Percentiles rank a stretch among this genome's conserved stretches.
Conservation (phyloP, 768 basidiomycete genomes). For the Amylocystis lapponica region DNA sequence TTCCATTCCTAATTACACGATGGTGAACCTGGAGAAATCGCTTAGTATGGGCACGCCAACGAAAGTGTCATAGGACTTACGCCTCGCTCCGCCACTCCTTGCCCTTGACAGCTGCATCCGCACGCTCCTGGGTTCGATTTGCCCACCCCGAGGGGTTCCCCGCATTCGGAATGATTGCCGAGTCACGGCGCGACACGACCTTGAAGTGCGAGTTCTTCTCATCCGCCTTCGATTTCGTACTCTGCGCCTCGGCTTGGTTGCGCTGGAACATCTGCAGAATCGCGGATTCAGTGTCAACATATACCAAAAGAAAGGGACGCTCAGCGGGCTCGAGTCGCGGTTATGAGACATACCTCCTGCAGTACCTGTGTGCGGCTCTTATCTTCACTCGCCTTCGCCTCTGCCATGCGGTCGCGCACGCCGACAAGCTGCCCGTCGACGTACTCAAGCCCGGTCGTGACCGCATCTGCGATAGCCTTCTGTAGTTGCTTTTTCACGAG, state of each 20-base stretch:
- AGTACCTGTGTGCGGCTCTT: constrained; percentile 45
- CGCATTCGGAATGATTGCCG: constrained; percentile 49
- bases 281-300: neutral
- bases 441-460: constrained; percentile 79
- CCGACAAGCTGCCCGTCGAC: constrained; percentile 84
- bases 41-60: no score
- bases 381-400: constrained; percentile 44
- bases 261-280: constrained; percentile 48
- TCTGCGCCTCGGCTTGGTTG: constrained; percentile 44
- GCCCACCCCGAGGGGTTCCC: constrained; percentile 73
- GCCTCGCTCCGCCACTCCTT: constrained; percentile 51
- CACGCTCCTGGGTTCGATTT: constrained; percentile 43
- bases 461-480: constrained; percentile 56
- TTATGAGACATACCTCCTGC: constrained; percentile 43
- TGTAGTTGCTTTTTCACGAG: constrained; percentile 76
- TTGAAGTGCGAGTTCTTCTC: constrained; percentile 66
- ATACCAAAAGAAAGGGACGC: neutral
- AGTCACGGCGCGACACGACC: constrained; percentile 70
- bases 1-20: no score
- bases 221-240: constrained; percentile 35
- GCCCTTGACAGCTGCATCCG: constrained; percentile 37
- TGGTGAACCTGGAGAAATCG: no score
- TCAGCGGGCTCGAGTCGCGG: no score
- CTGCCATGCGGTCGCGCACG: constrained; percentile 77
- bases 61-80: no score